phyloP scores from a whole-genome alignment of 352 stramenopile genomes.

The Pythium vanterpoolii region DNA sequence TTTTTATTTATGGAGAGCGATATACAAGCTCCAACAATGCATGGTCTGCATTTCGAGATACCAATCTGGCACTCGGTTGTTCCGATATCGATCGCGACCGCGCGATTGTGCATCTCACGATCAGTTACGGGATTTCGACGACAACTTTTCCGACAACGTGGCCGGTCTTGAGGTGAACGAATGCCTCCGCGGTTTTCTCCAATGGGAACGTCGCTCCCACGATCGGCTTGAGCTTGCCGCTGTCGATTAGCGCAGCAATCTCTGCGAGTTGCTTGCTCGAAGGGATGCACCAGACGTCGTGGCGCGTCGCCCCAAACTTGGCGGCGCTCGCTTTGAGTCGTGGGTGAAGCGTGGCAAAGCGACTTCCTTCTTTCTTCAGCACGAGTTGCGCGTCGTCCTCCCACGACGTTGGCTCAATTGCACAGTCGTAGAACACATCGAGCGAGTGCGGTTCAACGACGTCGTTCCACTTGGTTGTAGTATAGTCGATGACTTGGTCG shows the following conservation, averaged over 20 bases:
- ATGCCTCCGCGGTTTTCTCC: constrained; percentile 27
- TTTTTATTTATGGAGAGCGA: too few relatives aligned
- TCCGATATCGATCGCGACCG: too few relatives aligned
- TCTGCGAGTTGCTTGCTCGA: constrained; percentile 26
- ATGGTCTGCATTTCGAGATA: too few relatives aligned
- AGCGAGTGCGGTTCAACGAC: constrained; percentile 9
- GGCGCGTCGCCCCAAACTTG: constrained; percentile 3
- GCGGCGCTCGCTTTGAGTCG: not conserved
- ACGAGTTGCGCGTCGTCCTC: constrained; percentile 33
- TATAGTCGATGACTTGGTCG: constrained; percentile 48
- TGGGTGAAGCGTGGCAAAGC: constrained; percentile 37
- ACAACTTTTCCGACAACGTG: constrained; percentile 29
- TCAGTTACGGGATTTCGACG: constrained; percentile 21
- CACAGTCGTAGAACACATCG: constrained; percentile 24
- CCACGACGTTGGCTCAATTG: constrained; percentile 30
- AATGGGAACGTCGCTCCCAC: constrained; percentile 30
- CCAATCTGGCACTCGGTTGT: too few relatives aligned
- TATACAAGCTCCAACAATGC: too few relatives aligned
- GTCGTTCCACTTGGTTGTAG: constrained; percentile 23
- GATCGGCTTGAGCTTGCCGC: constrained; percentile 21
- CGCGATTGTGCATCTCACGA: too few relatives aligned
- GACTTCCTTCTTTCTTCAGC: constrained; percentile 31
- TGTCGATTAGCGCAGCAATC: constrained; percentile 29
- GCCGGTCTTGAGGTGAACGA: constrained; percentile 31
- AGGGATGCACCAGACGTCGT: not conserved